phyloP scores from a whole-genome alignment of 169 alveolate species.

The Eimeria sp. region DNA sequence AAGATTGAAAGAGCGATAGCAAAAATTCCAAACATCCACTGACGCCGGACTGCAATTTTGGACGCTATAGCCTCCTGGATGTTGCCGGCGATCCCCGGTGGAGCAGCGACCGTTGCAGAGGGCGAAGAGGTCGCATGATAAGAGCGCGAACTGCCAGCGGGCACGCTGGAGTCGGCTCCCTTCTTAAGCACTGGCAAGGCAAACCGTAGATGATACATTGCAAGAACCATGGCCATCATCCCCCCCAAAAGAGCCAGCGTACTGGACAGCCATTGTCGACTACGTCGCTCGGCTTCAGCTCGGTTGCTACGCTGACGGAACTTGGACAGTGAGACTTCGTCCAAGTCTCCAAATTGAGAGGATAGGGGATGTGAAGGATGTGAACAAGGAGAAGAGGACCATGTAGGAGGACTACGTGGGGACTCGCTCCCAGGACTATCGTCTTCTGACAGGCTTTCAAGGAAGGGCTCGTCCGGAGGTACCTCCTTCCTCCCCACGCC shows the following conservation, averaged over 20 bases:
- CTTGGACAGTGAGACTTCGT: not conserved
- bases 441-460: not conserved
- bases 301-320: constrained; percentile 41
- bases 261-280: constrained; percentile 54
- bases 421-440: not conserved
- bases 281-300: constrained; percentile 12
- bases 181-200: constrained; percentile 9
- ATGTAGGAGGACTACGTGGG: constrained; percentile 8
- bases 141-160: constrained; percentile 37
- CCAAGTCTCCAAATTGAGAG: constrained; percentile 22
- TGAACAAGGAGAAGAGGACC: constrained; percentile 11
- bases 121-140: not conserved
- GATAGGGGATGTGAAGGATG: not conserved
- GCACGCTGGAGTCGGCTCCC: constrained; percentile 34
- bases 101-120: not conserved
- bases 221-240: constrained; percentile 37
- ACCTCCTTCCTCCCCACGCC: not conserved
- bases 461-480: constrained; percentile 17
- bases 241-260: constrained; percentile 63
- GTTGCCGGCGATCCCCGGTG: constrained; percentile 27
- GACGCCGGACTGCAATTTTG: constrained; percentile 29
- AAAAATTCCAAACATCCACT: constrained; percentile 37
- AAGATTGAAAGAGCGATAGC: constrained; percentile 5
- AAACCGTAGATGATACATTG: constrained; percentile 14
- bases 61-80: constrained; percentile 24